Evolutionary conservation across 2,329 filamentous ascomycete genomes (phyloP).

Genomic region (Fusarium begoniae): DNA sequence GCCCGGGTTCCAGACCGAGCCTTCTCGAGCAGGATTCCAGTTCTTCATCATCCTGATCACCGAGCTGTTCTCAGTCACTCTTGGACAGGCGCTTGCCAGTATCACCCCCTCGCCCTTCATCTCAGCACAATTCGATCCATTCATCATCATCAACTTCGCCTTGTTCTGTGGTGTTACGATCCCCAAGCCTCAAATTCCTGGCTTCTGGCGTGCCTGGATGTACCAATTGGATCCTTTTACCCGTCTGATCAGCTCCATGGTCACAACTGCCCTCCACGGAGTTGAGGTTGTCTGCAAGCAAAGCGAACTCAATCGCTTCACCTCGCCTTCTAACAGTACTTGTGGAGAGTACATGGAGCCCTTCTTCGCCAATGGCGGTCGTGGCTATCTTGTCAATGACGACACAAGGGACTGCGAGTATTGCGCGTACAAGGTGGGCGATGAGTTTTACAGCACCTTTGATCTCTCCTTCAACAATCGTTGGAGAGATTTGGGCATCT

Average conservation of each 20-base stretch:
- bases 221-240: constrained; percentile 72
- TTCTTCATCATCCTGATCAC: constrained; percentile 87
- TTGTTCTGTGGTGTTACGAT: constrained; percentile 91
- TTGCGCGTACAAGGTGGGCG: constrained; percentile 79
- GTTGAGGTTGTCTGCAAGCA: constrained; percentile 60
- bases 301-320: constrained; percentile 69
- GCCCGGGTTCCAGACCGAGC: constrained; percentile 72
- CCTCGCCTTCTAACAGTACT: constrained; percentile 61
- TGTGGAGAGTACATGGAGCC: constrained; percentile 42
- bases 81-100: constrained; percentile 80
- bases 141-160: constrained; percentile 82
- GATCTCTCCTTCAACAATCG: constrained; percentile 72
- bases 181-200: constrained; percentile 76
- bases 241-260: constrained; percentile 71
- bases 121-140: constrained; percentile 81
- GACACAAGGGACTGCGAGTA: constrained; percentile 76
- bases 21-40: constrained; percentile 80
- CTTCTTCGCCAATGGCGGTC: constrained; percentile 60
- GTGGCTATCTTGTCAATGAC: constrained; percentile 76
- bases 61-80: constrained; percentile 83
- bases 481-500: constrained; percentile 87
- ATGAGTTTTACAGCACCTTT: constrained; percentile 79
- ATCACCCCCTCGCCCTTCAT: constrained; percentile 83
- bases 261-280: constrained; percentile 68
- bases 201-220: constrained; percentile 81